Base-by-base conservation (phyloP, 2,329 filamentous ascomycete species). In the Blastomyces gilchristii region DNA sequence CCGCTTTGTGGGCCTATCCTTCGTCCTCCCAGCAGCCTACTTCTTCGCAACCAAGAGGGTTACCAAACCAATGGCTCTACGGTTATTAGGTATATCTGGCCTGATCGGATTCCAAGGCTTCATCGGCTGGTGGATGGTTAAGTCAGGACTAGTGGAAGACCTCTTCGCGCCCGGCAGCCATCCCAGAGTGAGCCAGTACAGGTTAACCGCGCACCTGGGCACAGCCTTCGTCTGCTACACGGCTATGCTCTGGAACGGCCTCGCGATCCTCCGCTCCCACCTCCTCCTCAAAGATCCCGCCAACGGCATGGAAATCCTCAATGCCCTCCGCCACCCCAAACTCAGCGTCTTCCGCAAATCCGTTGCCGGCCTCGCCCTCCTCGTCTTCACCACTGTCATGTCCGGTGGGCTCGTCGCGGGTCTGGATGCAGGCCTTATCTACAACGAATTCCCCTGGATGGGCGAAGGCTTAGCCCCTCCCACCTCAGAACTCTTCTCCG, bases 101-200 rank as follows among this genome's bases (percentile, higher is more conserved):
- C 81, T 97, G 69, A 97, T 99, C 71, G 94, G 91, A 62, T 94
- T 96, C 75, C 94, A 99, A 76, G 94, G 94, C 54, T 85, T 94
- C 71, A 87, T 99, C 67, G 94, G 94, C 62, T 99, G 94, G 94
- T 99, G 94, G 91, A 99, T 99, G 94, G 94, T 99, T 69, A 95
- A 95, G 77, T 95, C 90, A 12, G 94, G 94, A 1, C 81, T 99
- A 66, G 95, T 93, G 74, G 94, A 97, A 73, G 94, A 99, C 74
- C 83, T 99, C 37, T 97, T 99, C 73, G 90, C 90, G 25, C 88
- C 90, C 2, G 94, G 92, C 14, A 89, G 87, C 63, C 91, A 96
- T 75, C 94, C 94, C 0, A 86, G 94, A 64, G 94, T 99, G 59
- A 93, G 88, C 66, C 94, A 99, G 77, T 99, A 99, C 78, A 86